phyloP scores from a whole-genome alignment of 1,284 basidiomycete genomes.

The Ceratobasidium sp. region DNA sequence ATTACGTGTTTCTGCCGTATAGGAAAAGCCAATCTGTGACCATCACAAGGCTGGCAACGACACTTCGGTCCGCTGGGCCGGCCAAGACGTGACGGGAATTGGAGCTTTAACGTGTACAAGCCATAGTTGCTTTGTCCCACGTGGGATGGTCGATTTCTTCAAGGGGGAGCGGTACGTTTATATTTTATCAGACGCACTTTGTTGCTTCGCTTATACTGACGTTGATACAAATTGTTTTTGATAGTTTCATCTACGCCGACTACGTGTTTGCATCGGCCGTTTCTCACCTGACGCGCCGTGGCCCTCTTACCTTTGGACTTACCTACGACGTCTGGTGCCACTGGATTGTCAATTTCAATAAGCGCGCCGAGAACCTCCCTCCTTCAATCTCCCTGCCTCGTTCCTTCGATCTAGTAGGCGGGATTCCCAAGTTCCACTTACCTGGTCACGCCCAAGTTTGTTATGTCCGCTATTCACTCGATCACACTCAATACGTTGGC shows the following conservation, averaged over 20 bases:
- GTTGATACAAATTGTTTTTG: background rate
- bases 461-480: conserved; percentile 5
- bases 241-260: background rate
- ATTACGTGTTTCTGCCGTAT: background rate
- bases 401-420: conserved; percentile 14
- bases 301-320: background rate
- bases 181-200: background rate
- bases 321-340: conserved; percentile 36
- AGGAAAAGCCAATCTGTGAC: conserved; percentile 14
- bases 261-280: conserved; percentile 10
- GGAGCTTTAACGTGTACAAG: conserved; percentile 12
- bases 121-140: conserved; percentile 17
- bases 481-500: background rate
- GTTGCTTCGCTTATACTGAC: background rate
- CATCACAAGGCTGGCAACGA: conserved; percentile 26
- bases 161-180: conserved; percentile 16
- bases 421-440: conserved; percentile 27
- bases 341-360: background rate
- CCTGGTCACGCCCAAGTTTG: background rate
- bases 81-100: conserved; percentile 20
- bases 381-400: background rate
- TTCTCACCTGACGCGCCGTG: background rate
- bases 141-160: conserved; percentile 5
- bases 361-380: background rate
- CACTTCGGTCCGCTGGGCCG: background rate